These are phyloP conservation scores for Claviceps digitariae DNA, from an alignment of 2,329 filamentous ascomycete genomes.

Conservation along the genomic window DNA sequence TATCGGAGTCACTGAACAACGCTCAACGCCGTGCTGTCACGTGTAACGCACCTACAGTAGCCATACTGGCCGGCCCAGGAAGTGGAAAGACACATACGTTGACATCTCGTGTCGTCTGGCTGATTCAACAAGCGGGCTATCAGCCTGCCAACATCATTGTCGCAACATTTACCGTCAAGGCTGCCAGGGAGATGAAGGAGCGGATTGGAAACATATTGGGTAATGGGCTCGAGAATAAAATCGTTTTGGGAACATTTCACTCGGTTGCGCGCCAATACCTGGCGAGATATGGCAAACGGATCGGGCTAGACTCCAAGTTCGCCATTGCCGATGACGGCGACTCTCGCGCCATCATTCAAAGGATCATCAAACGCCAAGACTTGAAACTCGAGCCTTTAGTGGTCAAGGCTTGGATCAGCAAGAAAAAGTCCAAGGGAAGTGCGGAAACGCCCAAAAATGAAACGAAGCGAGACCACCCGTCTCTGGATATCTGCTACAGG, in stretches of 20 bases:
- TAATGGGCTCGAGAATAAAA: slow-evolving; percentile 55
- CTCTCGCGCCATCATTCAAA: slow-evolving; percentile 62
- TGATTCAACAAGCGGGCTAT: slow-evolving; percentile 58
- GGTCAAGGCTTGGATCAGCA: slow-evolving; percentile 66
- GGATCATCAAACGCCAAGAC: slow-evolving; percentile 65
- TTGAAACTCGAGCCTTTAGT: slow-evolving; percentile 54
- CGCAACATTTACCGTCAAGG: slow-evolving; percentile 94
- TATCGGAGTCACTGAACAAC: slow-evolving; percentile 37
- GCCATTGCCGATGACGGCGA: slow-evolving; percentile 81
- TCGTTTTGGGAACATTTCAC: slow-evolving; percentile 89
- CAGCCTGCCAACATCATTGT: slow-evolving; percentile 82
- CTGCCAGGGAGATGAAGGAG: slow-evolving; percentile 83
- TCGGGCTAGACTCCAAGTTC: slow-evolving; percentile 73
- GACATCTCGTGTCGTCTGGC: slow-evolving; percentile 81
- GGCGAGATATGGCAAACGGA: slow-evolving; percentile 67
- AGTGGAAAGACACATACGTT: slow-evolving; percentile 92
- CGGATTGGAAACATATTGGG: slow-evolving; percentile 74
- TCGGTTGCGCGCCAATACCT: slow-evolving; percentile 82
- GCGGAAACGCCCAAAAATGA: slow-evolving; percentile 28
- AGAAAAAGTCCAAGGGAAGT: slow-evolving; percentile 44
- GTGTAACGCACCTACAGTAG: slow-evolving; percentile 40
- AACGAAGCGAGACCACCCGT: slow-evolving; percentile 30
- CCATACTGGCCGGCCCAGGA: slow-evolving; percentile 54
- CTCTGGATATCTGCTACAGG: slow-evolving; percentile 53
- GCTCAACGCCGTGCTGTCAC: slow-evolving; percentile 44